Percentiles rank a stretch among this genome's conserved stretches.
Evolutionary conservation across 1,284 basidiomycete species (phyloP).

Genomic region (Ustilago curta): DNA sequence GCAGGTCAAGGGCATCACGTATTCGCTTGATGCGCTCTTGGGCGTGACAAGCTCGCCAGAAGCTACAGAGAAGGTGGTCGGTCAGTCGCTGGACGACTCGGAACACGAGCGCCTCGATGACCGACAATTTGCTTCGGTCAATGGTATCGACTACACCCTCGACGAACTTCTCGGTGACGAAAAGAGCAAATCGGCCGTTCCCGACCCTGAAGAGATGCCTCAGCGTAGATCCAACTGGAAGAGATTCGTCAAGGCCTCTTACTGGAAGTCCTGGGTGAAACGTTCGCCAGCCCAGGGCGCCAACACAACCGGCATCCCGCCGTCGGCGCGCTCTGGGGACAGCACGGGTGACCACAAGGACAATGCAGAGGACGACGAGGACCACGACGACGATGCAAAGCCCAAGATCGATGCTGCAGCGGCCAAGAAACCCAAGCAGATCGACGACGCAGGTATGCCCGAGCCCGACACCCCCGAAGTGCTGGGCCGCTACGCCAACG

Average conservation of each 20-base stretch:
- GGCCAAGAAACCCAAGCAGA: slow-evolving; percentile 39
- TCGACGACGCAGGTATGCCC: slow-evolving; percentile 67
- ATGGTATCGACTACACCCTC: slow-evolving; percentile 94
- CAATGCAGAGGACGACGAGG: slow-evolving; percentile 33
- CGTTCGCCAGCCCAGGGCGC: slow-evolving; percentile 10
- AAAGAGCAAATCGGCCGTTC: slow-evolving; percentile 42
- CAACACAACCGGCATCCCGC: slow-evolving; percentile 29
- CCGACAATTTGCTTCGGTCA: slow-evolving; percentile 92
- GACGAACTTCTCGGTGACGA: slow-evolving; percentile 75
- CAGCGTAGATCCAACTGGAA: slow-evolving; percentile 30
- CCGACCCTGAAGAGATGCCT: slow-evolving; percentile 24
- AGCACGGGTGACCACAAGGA: slow-evolving; percentile 14
- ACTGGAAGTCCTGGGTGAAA: slow-evolving; percentile 42
- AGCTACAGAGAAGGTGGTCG: slow-evolving; percentile 45
- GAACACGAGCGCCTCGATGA: slow-evolving; percentile 76
- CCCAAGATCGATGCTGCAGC: slow-evolving; percentile 69
- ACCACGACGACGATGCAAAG: slow-evolving; percentile 33
- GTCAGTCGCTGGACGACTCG: slow-evolving; percentile 1
- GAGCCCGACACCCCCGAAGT: slow-evolving; percentile 66
- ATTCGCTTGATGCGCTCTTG: slow-evolving; percentile 91
- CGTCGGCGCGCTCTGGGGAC: not conserved
- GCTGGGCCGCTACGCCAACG: slow-evolving; percentile 65
- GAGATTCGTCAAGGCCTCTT: slow-evolving; percentile 43
- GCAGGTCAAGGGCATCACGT: slow-evolving; percentile 96
- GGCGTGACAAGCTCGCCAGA: slow-evolving; percentile 53